These are phyloP conservation scores for Irpex lacteus DNA, from an alignment of 1,284 basidiomycete species.

Conservation along the genomic window DNA sequence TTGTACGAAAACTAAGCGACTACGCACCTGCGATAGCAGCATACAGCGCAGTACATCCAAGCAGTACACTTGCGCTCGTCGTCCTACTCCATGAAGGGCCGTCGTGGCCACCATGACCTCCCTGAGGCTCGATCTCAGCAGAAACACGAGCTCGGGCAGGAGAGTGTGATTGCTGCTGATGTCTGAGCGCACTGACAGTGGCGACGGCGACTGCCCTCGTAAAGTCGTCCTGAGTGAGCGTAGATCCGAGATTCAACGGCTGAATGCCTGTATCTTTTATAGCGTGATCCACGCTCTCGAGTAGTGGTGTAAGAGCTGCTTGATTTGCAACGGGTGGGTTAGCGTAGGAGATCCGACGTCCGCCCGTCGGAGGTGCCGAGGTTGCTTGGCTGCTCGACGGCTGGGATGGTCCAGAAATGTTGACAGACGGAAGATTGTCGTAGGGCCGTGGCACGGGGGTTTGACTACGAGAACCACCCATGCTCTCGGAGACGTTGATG, in stretches of 20 bases:
- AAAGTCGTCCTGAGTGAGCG: conserved; percentile 83
- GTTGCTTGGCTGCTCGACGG: conserved; percentile 16
- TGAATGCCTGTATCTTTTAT: conserved; percentile 62
- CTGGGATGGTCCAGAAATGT: conserved; percentile 1
- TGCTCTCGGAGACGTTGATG: conserved; percentile 32
- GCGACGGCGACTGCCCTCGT: conserved; percentile 88
- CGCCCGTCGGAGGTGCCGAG: not conserved
- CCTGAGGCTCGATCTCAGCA: conserved; percentile 33
- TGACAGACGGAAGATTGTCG: conserved; percentile 13
- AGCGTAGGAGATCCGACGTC: conserved; percentile 53
- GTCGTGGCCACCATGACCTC: conserved; percentile 85
- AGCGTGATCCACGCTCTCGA: conserved; percentile 76
- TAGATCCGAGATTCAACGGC: conserved; percentile 58
- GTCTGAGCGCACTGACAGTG: conserved; percentile 81
- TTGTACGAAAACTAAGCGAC: too few species aligned
- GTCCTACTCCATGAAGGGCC: conserved; percentile 93
- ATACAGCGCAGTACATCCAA: conserved; percentile 91
- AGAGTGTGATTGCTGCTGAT: conserved; percentile 61
- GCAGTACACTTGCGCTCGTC: conserved; percentile 82
- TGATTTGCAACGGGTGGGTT: conserved; percentile 33
- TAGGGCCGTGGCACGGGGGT: conserved; percentile 37
- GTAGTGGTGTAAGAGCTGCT: conserved; percentile 57
- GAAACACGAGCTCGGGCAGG: conserved; percentile 39
- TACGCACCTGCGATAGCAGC: conserved; percentile 89
- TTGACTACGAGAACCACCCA: conserved; percentile 35